Evolutionary conservation across 345 rosid genomes (phyloP).

Genomic region (Rhodamnia rubescens): DNA sequence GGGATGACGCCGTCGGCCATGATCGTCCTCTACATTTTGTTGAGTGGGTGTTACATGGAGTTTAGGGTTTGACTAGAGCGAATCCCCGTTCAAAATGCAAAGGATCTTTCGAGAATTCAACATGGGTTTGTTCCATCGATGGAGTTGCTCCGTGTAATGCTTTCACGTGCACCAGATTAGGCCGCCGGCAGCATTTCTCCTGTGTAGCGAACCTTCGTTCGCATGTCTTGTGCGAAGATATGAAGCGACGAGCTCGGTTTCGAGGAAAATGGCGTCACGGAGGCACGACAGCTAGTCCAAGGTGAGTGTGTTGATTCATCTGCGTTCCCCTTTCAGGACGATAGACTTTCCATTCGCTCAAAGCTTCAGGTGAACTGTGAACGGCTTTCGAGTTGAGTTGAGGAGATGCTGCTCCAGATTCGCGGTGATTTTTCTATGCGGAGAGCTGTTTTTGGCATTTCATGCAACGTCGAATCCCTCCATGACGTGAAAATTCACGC

Average conservation of each 20-base stretch:
- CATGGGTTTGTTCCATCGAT: neutral
- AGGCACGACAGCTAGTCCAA: neutral
- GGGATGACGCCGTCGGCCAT: conserved; percentile 36
- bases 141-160: neutral
- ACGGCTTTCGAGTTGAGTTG: neutral
- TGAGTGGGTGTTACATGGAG: neutral
- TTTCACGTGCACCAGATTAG: neutral
- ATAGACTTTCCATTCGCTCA: neutral
- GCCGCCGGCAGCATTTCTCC: conserved; percentile 32
- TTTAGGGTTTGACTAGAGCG: neutral
- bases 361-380: neutral
- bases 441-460: neutral
- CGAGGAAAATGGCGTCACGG: neutral
- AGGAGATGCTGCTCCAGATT: neutral
- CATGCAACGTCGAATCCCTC: neutral
- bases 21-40: neutral
- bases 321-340: neutral
- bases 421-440: neutral
- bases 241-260: neutral
- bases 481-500: neutral
- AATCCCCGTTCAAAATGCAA: neutral
- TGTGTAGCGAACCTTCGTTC: conserved; percentile 16
- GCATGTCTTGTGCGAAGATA: conserved; percentile 2
- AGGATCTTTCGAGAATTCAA: neutral
- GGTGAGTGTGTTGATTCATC: neutral